Conservation (phyloP, 2,329 filamentous ascomycete species). For the Aspergillus ustus region DNA sequence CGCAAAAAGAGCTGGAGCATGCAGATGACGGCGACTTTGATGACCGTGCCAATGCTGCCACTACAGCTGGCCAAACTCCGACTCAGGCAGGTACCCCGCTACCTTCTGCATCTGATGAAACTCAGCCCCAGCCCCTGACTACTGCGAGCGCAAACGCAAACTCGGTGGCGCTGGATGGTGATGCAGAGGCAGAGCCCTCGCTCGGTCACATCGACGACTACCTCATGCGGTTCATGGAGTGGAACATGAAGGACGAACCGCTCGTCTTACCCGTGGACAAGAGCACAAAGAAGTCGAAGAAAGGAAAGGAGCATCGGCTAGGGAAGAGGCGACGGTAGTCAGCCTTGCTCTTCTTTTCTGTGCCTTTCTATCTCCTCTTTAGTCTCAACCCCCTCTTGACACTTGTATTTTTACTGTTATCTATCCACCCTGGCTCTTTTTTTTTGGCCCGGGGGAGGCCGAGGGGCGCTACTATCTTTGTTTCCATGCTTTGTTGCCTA, state of each 20-base stretch:
- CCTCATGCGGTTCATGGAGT: constrained; percentile 72
- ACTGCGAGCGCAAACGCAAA: constrained; percentile 24
- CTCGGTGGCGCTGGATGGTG: constrained; percentile 24
- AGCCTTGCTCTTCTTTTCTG: not conserved
- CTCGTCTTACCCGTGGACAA: constrained; percentile 54
- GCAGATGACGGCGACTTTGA: constrained; percentile 85
- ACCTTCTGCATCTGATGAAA: constrained; percentile 8
- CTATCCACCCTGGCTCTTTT: not conserved
- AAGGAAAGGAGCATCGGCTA: constrained; percentile 53
- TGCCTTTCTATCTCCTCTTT: not conserved
- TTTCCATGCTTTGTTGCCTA: not conserved
- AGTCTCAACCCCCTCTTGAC: not conserved
- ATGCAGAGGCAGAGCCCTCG: constrained; percentile 47
- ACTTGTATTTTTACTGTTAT: not conserved
- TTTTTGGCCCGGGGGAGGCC: no score
- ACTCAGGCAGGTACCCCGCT: constrained; percentile 40
- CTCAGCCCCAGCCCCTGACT: constrained; percentile 9
- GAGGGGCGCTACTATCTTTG: not conserved
- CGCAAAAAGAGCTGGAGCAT: constrained; percentile 83
- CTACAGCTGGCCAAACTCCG: constrained; percentile 36
- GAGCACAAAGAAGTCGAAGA: constrained; percentile 53
- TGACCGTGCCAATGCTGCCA: constrained; percentile 56
- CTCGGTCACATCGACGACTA: constrained; percentile 74
- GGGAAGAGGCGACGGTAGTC: constrained; percentile 40
- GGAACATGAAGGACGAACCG: constrained; percentile 56